Conservation (phyloP, 2,329 filamentous ascomycete genomes). For the Acrocalymma vagum region DNA sequence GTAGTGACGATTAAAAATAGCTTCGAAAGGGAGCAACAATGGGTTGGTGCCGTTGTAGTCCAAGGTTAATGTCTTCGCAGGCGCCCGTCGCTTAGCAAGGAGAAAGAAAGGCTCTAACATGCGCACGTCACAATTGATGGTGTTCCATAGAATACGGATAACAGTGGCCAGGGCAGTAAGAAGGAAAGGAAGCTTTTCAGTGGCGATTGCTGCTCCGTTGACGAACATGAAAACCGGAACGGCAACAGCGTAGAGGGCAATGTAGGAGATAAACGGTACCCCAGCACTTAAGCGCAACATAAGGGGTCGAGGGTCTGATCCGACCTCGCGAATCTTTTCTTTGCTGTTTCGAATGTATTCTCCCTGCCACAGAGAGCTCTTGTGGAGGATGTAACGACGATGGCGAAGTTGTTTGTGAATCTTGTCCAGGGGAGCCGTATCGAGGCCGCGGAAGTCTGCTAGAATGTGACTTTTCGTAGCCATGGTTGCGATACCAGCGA, state of each 20-base stretch:
- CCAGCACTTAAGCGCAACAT: slow-evolving; percentile 70
- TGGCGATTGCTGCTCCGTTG: slow-evolving; percentile 59
- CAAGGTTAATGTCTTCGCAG: slow-evolving; percentile 71
- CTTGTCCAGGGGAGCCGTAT: slow-evolving; percentile 70
- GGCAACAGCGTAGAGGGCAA: slow-evolving; percentile 65
- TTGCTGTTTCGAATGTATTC: slow-evolving; percentile 59
- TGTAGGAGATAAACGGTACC: slow-evolving; percentile 67
- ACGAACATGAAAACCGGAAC: slow-evolving; percentile 72
- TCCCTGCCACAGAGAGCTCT: slow-evolving; percentile 74
- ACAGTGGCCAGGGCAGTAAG: slow-evolving; percentile 71
- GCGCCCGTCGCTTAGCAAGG: slow-evolving; percentile 71
- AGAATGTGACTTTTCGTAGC: slow-evolving; percentile 77
- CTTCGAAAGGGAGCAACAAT: slow-evolving; percentile 69
- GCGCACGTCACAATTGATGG: slow-evolving; percentile 73
- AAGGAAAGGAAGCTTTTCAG: slow-evolving; percentile 70
- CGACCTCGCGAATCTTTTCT: slow-evolving; percentile 56
- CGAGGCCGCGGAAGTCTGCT: slow-evolving; percentile 77
- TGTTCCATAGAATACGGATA: slow-evolving; percentile 74
- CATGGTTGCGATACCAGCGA: slow-evolving; percentile 79
- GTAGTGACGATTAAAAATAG: slow-evolving; percentile 69
- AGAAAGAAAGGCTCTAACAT: slow-evolving; percentile 81
- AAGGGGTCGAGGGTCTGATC: slow-evolving; percentile 67
- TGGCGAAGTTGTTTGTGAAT: slow-evolving; percentile 74
- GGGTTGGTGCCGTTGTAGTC: slow-evolving; percentile 79
- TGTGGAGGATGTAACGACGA: slow-evolving; percentile 73